Evolutionary conservation across 2,329 filamentous ascomycete genomes (phyloP), one percentile per base, ranked within the genome.

Genomic region (Pseudopyrenochaeta lycopersici): DNA sequence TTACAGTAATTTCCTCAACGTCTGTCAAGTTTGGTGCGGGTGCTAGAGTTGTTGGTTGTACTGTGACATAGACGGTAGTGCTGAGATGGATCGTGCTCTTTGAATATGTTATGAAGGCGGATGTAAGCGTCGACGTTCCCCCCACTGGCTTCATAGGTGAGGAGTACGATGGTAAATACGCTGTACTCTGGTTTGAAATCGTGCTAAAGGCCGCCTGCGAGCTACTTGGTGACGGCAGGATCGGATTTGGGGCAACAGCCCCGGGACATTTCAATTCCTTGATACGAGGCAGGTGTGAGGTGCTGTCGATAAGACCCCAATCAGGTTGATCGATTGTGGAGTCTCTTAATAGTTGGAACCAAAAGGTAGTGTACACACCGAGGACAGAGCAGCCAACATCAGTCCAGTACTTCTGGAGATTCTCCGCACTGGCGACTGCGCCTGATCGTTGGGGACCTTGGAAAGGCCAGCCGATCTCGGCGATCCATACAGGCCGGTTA

Each of bases 391-490:
- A 75, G 1, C 65, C 71, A 2, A 74, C 69, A 1, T 70, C 57
- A 1, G 33, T 66, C 71, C 70, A 74, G 33, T 67, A 74, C 33
- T 45, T 56, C 31, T 72, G 66, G 15, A 69, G 53, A 12, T 68
- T 67, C 2, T 65, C 52, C 2, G 47, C 27, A 29, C 62, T 62
- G 7, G 70, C 59, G 12, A 57, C 49, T 15, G 63, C 58, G 9
- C 43, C 46, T 1, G 52, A 58, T 20, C 49, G 31, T 11, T 52
- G 46, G 1, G 51, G 39, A 2, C 68, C 70, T 1, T 46, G 32
- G 17, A 62, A 56, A 2, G 71, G 71, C 71, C 72, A 75, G 15
- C 70, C 71, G 21, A 68, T 67, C 46, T 76, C 73, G 7, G 70
- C 67, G 39, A 76, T 71, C 72, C 73, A 76, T 4, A 76, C 60